Percentiles rank a stretch among this genome's conserved stretches.
Conservation (phyloP, 495 filamentous ascomycete genomes). For the Gamarada debralockiae region DNA sequence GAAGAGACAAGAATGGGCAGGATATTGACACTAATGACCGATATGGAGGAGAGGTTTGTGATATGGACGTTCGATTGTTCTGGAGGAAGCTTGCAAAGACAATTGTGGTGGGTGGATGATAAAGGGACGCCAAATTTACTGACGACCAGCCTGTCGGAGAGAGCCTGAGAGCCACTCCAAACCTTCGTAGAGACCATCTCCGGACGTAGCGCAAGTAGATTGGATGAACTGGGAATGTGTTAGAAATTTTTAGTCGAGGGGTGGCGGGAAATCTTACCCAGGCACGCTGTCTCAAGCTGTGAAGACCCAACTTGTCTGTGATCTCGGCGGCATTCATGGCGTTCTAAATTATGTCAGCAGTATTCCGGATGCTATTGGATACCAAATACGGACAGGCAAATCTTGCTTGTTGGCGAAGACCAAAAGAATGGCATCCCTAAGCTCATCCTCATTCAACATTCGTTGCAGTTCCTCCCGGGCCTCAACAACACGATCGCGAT, state of each 20-base stretch:
- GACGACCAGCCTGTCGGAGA: slow-evolving; percentile 85
- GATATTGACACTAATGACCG: slow-evolving; percentile 24
- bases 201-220: slow-evolving; percentile 98
- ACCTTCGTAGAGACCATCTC: slow-evolving; percentile 99
- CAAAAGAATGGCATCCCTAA: slow-evolving; percentile 92
- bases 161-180: slow-evolving; percentile 98
- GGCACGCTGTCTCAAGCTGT: slow-evolving; percentile 93
- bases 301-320: slow-evolving; percentile 98
- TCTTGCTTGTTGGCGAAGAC: slow-evolving; percentile 99
- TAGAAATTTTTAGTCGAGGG: slow-evolving; percentile 8
- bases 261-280: slow-evolving; percentile 69
- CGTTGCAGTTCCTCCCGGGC: slow-evolving; percentile 98
- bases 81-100: slow-evolving; percentile 18
- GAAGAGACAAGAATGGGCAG: slow-evolving; percentile 25
- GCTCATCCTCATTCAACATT: slow-evolving; percentile 99
- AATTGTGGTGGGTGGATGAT: slow-evolving; percentile 6
- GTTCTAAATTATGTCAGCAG: slow-evolving; percentile 55
- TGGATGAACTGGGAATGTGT: slow-evolving; percentile 78
- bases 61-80: slow-evolving; percentile 25
- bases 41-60: slow-evolving; percentile 24
- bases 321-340: slow-evolving; percentile 99
- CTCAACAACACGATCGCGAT: slow-evolving; percentile 98
- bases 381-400: slow-evolving; percentile 72
- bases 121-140: slow-evolving; percentile 45
- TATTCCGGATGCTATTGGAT: neutral